Evolutionary conservation across 805 yeast genomes (phyloP), one percentile per base, ranked within the genome.

Genomic region (Ogataea haglerorum): DNA sequence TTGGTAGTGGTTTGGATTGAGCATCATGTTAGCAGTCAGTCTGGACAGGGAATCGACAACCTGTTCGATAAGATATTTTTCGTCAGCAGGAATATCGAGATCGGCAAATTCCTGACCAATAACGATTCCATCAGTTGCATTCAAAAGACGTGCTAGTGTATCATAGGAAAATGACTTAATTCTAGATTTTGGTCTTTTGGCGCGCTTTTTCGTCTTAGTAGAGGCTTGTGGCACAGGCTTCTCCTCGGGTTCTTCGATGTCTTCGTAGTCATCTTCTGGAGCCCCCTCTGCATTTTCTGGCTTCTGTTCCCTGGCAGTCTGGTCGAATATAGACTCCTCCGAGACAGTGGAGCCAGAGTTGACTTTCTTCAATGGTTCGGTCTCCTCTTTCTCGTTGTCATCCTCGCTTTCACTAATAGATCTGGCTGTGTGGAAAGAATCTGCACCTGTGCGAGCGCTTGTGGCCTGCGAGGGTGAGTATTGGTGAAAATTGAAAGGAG

Each of bases 11-110:
- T 76, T 78, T 21, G 87, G 87, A 60, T 91, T 96, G 41, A 86
- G 59, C 39, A 89, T 84, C 86, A 93, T 88, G 56, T 89, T 96
- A 38, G 90, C 87, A 3, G 95, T 88, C 43, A 93, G 72, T 52
- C 93, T 73, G 28, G 93, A 82, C 34, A 91, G 68, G 2, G 95
- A 81, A 54, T 89, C 95, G 3, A 91, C 85, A 35, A 91, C 78
- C 61, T 87, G 80, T 56, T 91, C 97, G 30, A 91, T 69, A 29
- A 90, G 69, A 52, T 78, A 82, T 50, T 85, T 83, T 55, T 89
- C 96, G 44, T 82, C 82, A 0, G 73, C 64, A 8, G 91, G 89
- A 48, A 89, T 70, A 27, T 83, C 85, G 43, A 90, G 64, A 38
- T 78, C 77, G 30, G 80, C 77, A 57, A 89, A 85, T 51, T 87